A percentile compares a stretch with the other conserved stretches of the same genome.
Conservation (phyloP, 2,329 filamentous ascomycete genomes). For the Cylindrodendrum hubeiense region DNA sequence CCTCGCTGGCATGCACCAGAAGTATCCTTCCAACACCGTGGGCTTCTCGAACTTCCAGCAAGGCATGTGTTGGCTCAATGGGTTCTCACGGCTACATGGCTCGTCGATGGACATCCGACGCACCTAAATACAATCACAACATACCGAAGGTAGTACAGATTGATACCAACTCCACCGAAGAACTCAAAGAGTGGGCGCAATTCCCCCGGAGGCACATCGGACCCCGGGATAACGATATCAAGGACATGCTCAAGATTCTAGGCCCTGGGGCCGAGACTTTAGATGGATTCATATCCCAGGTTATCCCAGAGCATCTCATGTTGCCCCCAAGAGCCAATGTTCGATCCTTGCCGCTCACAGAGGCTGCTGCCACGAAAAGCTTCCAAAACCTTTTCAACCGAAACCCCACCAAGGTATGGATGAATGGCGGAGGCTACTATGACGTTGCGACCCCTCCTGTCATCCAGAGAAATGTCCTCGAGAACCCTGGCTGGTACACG, state of each 20-base stretch:
- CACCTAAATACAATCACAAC: neutral
- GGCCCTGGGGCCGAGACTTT: conserved; percentile 79
- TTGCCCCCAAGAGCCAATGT: conserved; percentile 43
- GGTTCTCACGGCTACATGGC: neutral
- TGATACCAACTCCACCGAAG: neutral
- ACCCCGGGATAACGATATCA: conserved; percentile 75
- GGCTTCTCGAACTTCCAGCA: neutral
- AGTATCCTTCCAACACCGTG: conserved; percentile 1
- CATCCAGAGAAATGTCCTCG: conserved; percentile 91
- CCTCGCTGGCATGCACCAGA: conserved; percentile 22
- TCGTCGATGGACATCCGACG: neutral
- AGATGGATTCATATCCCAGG: conserved; percentile 87
- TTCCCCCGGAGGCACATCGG: conserved; percentile 82
- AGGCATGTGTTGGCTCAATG: conserved; percentile 27
- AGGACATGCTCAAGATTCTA: conserved; percentile 84
- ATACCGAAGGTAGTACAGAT: neutral
- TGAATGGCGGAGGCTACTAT: conserved; percentile 91
- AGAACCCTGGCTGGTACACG: conserved; percentile 97
- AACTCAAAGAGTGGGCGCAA: conserved; percentile 65
- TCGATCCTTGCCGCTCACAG: conserved; percentile 68
- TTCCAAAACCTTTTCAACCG: conserved; percentile 54
- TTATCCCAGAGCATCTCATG: conserved; percentile 84
- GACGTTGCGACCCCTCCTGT: conserved; percentile 88
- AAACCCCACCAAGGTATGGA: conserved; percentile 67
- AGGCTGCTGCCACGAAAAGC: conserved; percentile 34